Base-by-base conservation (phyloP, 2,329 filamentous ascomycete species). In the Hypocreales sp. region DNA sequence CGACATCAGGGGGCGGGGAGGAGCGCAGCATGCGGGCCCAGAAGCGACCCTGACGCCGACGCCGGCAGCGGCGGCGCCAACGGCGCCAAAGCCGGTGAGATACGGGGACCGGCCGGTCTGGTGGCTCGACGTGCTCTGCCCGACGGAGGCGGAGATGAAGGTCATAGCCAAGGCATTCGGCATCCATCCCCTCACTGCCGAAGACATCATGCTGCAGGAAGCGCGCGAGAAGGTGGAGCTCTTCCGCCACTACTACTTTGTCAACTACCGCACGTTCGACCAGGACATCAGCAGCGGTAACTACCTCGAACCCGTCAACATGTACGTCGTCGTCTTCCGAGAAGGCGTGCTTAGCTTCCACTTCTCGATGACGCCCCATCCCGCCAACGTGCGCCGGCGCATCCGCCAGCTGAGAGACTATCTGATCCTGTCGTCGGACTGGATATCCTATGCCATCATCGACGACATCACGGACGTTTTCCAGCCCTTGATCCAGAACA, bases 401-500 rank as follows among this genome's bases (percentile, higher is more conserved):
- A 87, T 98, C 44, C 79, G 90, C 8, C 90, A 98, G 50, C 58
- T 98, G 25, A 81, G 81, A 37, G 90, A 98, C 51, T 98, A 92
- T 50, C 67, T 95, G 41, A 81, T 92, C 23, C 62, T 95, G 9
- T 87, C 80, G 25, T 82, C 87, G 0, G 90, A 98, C 50, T 98
- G 90, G 90, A 94, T 98, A 40, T 92, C 83, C 7, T 98, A 98
- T 46, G 90, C 86, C 25, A 79, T 94, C 38, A 94, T 95, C 36
- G 90, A 98, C 53, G 90, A 98, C 48, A 93, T 98, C 41, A 98
- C 90, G 5, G 90, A 98, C 50, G 86, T 84, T 3, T 98, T 94
- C 45, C 80, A 79, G 5, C 90, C 90, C 0, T 60, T 95, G 25
- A 94, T 98, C 30, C 79, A 92, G 41, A 73, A 69, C 15, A 93